Conservation (phyloP, 1,284 basidiomycete genomes). For the Malassezia japonica region DNA sequence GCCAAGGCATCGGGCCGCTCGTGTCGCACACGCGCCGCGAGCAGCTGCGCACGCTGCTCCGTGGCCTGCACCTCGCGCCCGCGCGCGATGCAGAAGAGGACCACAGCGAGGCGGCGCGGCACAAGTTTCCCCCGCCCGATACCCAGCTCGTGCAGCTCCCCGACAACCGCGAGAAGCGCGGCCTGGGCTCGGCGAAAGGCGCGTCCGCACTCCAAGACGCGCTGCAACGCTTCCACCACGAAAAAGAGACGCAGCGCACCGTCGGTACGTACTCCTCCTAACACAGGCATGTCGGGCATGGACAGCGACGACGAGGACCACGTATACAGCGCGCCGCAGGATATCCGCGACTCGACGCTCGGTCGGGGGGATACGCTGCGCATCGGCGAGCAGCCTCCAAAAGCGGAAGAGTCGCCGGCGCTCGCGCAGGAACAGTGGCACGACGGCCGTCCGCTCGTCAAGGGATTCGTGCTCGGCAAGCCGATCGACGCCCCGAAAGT, state of each 20-base stretch:
- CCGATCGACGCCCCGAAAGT: slow-evolving; percentile 56
- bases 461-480: slow-evolving; percentile 66
- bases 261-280: no score
- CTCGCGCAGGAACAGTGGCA: slow-evolving; percentile 51
- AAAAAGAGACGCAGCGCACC: slow-evolving; percentile 43
- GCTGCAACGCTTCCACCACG: slow-evolving; percentile 51
- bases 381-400: no score
- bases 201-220: slow-evolving; percentile 56
- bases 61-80: background rate
- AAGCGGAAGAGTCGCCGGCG: background rate
- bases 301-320: slow-evolving; percentile 52
- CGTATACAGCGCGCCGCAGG: slow-evolving; percentile 25
- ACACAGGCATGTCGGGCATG: slow-evolving; percentile 70
- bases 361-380: background rate
- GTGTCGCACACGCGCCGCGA: slow-evolving; percentile 67
- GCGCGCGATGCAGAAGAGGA: slow-evolving; percentile 2
- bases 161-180: slow-evolving; percentile 65
- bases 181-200: slow-evolving; percentile 63
- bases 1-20: slow-evolving; percentile 84
- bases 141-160: slow-evolving; percentile 59
- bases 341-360: slow-evolving; percentile 17
- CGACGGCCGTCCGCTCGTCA: slow-evolving; percentile 64
- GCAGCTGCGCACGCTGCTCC: slow-evolving; percentile 39
- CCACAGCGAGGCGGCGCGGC: slow-evolving; percentile 60
- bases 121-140: slow-evolving; percentile 75